Percentiles rank a stretch among this genome's conserved stretches.
Conservation (phyloP, 2,329 filamentous ascomycete genomes). For the Trichophyton simii region DNA sequence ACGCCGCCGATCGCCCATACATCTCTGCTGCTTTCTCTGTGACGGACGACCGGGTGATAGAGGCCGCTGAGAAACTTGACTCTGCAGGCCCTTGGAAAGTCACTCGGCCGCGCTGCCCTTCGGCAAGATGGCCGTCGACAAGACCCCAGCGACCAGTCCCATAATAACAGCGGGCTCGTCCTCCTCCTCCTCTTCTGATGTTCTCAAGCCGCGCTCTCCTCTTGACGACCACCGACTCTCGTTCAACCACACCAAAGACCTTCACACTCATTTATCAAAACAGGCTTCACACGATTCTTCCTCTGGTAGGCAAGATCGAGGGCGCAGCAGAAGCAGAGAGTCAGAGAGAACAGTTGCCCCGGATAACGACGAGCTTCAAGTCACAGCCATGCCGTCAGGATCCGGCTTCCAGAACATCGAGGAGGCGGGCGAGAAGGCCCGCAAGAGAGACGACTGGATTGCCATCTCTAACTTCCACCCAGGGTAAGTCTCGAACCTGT, state of each 20-base stretch:
- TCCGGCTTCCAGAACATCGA: constrained; percentile 2
- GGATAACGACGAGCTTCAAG: neutral
- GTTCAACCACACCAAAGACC: neutral
- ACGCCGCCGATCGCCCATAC: neutral
- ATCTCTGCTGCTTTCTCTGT: neutral
- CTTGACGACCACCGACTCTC: constrained; percentile 3
- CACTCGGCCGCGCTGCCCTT: neutral
- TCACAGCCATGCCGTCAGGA: constrained; percentile 1
- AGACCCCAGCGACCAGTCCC: neutral
- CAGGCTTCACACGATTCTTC: neutral
- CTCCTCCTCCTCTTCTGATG: neutral
- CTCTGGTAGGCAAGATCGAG: constrained; percentile 1
- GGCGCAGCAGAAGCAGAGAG: constrained; percentile 1
- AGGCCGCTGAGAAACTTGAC: neutral
- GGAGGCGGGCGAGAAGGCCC: neutral
- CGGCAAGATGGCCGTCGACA: neutral
- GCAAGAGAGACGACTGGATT: constrained; percentile 12
- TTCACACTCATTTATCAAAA: neutral
- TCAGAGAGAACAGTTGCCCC: neutral
- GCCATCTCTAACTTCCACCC: constrained; percentile 14
- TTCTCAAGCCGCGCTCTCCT: neutral
- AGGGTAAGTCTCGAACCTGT: constrained; percentile 7
- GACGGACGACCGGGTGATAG: neutral
- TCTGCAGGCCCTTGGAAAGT: neutral
- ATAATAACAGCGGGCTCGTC: neutral